Evolutionary conservation across 139 green algal species (phyloP), one percentile per base, ranked within the genome.

Genomic region (Microglena sp.): DNA sequence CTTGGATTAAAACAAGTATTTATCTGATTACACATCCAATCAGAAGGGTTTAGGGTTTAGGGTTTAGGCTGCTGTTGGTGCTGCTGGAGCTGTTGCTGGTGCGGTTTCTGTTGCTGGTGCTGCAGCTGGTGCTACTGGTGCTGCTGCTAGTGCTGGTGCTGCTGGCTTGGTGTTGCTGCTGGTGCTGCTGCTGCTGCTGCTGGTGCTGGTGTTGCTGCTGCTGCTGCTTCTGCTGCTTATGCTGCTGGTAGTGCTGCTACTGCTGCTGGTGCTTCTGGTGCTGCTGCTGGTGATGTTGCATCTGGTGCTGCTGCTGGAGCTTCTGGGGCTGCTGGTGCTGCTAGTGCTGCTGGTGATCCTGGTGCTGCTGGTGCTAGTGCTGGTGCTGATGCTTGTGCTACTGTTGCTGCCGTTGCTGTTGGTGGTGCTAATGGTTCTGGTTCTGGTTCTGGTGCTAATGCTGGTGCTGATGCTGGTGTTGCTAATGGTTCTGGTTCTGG

Each of bases 111-210:
- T 18, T 50, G 11, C 18, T 50, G 40, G 40, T 50, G 40, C 18
- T 50, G 15, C 11, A 24, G 40, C 40, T 50, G 40, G 40, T 50
- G 40, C 40, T 50, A 18, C 11, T 50, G 40, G 40, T 50, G 40
- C 40, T 50, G 18, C 40, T 50, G 40, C 15, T 50, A 18, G 15
- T 50, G 40, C 40, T 50, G 40, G 40, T 50, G 40, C 40, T 50
- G 40, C 40, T 50, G 40, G 40, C n/a, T n/a, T n/a, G n/a, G n/a
- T n/a, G n/a, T n/a, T 50, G 40, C 40, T 50, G 40, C 40, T 50
- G 40, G 40, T 50, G 40, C 15, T 50, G 40, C 40, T 50, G 40
- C 15, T 50, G 40, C 15, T 50, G 40, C 40, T 50, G 40, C 15
- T 50, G 40, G 40, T 50, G 40, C 40, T 50, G 40, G 40, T 50